Evolutionary conservation across 495 filamentous ascomycete genomes (phyloP).

Genomic region (Aspergillus baeticus): DNA sequence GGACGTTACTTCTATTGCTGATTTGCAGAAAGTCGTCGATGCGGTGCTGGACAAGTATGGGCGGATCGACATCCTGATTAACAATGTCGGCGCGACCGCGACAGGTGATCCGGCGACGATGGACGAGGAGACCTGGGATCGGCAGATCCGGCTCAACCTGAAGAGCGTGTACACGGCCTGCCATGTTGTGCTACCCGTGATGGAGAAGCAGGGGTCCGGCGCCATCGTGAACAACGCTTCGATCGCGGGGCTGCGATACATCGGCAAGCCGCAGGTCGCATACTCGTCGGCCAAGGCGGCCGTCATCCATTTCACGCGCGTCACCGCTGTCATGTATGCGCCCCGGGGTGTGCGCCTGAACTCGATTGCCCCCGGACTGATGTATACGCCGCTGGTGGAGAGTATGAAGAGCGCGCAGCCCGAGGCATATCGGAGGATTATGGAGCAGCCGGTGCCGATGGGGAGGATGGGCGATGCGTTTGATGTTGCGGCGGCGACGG

Average conservation of each 20-base stretch:
- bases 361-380: constrained; percentile 47
- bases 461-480: constrained; percentile 42
- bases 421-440: constrained; percentile 29
- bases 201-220: constrained; percentile 42
- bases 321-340: constrained; percentile 48
- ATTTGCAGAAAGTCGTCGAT: constrained; percentile 36
- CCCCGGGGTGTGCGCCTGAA: constrained; percentile 46
- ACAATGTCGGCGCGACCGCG: constrained; percentile 47
- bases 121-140: constrained; percentile 46
- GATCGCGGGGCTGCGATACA: constrained; percentile 46
- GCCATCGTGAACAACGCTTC: constrained; percentile 42
- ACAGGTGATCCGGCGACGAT: constrained; percentile 45
- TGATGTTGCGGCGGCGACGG: constrained; percentile 52
- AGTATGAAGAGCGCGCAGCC: background rate
- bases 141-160: constrained; percentile 48
- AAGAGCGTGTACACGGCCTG: constrained; percentile 47
- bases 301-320: constrained; percentile 44
- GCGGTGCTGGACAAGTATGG: constrained; percentile 38
- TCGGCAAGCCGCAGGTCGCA: constrained; percentile 49
- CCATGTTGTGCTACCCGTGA: constrained; percentile 46
- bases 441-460: constrained; percentile 44
- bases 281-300: constrained; percentile 49
- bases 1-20: constrained; percentile 38
- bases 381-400: constrained; percentile 39
- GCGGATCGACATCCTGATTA: constrained; percentile 52